These are phyloP conservation scores for Pseudogymnoascus sp. DNA, from an alignment of 2,329 filamentous ascomycete genomes.

Conservation along the genomic window DNA sequence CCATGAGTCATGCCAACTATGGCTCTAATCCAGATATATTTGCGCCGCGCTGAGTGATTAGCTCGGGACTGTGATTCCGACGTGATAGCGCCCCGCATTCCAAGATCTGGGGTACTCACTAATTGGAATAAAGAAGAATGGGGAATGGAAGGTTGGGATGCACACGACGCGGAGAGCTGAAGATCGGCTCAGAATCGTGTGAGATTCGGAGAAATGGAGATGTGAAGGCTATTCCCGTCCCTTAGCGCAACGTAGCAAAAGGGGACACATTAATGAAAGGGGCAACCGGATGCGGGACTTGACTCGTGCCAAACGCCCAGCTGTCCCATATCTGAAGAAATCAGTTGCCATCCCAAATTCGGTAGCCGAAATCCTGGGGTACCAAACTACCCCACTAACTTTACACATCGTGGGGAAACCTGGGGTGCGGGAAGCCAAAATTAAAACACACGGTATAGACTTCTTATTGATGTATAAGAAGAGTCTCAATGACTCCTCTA, in stretches of 20 bases:
- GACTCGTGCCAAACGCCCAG: neutral
- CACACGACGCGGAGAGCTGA: neutral
- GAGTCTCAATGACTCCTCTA: neutral
- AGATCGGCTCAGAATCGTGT: neutral
- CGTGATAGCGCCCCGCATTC: neutral
- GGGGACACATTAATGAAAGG: neutral
- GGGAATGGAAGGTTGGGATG: neutral
- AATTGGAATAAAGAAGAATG: neutral
- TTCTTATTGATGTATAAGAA: neutral
- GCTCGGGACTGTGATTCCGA: neutral
- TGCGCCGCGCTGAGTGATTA: neutral
- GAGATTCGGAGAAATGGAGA: neutral
- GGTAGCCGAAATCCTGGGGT: neutral
- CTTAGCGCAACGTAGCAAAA: neutral
- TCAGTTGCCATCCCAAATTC: neutral
- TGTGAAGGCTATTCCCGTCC: neutral
- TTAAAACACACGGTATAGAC: neutral
- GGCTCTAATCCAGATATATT: neutral
- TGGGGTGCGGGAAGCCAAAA: neutral
- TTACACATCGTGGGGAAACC: neutral
- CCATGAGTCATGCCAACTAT: neutral
- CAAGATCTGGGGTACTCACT: neutral
- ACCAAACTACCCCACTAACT: neutral
- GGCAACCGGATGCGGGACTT: neutral
- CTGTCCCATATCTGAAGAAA: neutral